These are phyloP conservation scores for Trametes coccinea DNA, from an alignment of 768 basidiomycete species.

Conservation along the genomic window DNA sequence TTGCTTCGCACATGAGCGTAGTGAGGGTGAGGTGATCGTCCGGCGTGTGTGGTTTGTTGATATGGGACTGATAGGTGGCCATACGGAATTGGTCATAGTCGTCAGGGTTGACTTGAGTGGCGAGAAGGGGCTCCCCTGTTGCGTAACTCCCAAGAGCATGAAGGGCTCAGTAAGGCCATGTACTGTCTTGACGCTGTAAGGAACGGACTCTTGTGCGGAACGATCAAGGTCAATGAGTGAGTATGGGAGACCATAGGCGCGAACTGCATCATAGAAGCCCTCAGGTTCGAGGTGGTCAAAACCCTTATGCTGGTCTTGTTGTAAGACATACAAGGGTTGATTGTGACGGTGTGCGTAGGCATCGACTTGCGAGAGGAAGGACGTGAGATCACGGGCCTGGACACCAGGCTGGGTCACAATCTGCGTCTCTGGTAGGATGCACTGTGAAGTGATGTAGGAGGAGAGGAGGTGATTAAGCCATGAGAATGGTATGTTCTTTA, in stretches of 20 bases:
- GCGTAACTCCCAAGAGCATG: conserved; percentile 29
- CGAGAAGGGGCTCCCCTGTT: conserved; percentile 33
- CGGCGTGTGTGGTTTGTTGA: no score
- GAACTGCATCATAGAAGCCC: neutral
- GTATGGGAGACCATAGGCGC: neutral
- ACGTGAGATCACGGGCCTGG: neutral
- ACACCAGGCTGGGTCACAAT: neutral
- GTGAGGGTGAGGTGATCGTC: no score
- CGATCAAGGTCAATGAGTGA: neutral
- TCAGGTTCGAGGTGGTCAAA: neutral
- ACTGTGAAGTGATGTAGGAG: conserved; percentile 23
- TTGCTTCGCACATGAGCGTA: no score
- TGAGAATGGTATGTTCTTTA: conserved; percentile 30
- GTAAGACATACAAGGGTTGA: neutral
- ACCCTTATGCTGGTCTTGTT: no score
- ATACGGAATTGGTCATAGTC: neutral
- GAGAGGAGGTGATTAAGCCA: conserved; percentile 33
- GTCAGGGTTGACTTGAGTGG: conserved; percentile 34
- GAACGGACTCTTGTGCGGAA: neutral
- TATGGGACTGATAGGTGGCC: no score
- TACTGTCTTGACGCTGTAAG: conserved; percentile 22
- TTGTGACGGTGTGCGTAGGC: neutral
- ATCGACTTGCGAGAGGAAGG: neutral
- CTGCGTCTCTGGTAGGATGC: neutral
- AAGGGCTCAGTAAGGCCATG: conserved; percentile 30